Evolutionary conservation across 805 yeast species (phyloP), one percentile per base, ranked within the genome.

Genomic region (Lipomyces mesembrius): DNA sequence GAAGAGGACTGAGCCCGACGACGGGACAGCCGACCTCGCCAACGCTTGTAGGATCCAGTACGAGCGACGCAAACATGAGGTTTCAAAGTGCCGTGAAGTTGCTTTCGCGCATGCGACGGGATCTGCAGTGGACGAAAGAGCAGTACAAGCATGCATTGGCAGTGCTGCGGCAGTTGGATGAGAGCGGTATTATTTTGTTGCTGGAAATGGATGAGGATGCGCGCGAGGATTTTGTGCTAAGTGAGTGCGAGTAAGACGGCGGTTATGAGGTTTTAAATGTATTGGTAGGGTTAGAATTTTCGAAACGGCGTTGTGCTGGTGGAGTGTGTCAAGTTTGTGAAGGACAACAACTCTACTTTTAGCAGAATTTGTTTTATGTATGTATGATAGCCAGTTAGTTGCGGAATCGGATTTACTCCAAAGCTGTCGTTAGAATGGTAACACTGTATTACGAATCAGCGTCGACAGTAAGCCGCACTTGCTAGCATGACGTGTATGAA

Each of bases 151-250:
- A 46, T 9, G 70, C 70, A 2, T 46, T 67, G 7, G 39, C 55
- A 2, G 35, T 57, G 32, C 32, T 67, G 25, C 49, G 60, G 27
- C 54, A 57, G 49, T 51, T 67, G 57, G 64, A 65, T 39, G 66
- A 67, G 52, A 54, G 60, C 2, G 65, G 60, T 8, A 57, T 67
- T 25, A 61, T 67, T 32, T 17, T 67, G 54, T 37, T 67, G 14
- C 66, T 67, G 34, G 70, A 67, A 43, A 67, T 67, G 70, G 70
- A 67, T 52, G 65, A 55, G 12, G 70, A 67, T 35, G 62, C 63
- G 14, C 62, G 70, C 2, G 70, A 67, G 37, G 70, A 64, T 32
- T 67, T 37, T 59, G 20, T 67, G 14, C 46, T 66, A 52, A 32
- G 56, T 34, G 62, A 37, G 29, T 52, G n/a, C 20, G 34, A 29